Base-by-base conservation (phyloP, 164 flowering plant species). In the Stephania yunnanensis region DNA sequence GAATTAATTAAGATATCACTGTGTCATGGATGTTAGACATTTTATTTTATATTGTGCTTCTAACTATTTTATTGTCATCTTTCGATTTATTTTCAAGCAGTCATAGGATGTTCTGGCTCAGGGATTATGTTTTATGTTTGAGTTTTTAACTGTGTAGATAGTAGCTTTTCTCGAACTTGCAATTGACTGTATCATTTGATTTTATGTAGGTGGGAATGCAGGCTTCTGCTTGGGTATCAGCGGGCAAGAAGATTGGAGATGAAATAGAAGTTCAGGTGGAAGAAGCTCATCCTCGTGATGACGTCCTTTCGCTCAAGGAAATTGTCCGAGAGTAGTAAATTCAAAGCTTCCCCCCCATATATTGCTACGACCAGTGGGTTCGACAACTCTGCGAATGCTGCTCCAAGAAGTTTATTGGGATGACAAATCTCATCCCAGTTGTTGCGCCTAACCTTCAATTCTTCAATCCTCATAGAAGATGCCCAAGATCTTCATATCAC, bases 231-330 rank as follows among this genome's bases (percentile, higher is more conserved):
- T 88, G 83, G 87, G 97, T 93, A 67, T 90, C 97, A 46, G 71
- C 84, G 46, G 98, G 96, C 50, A 78, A 61, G 73, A 87, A 89
- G 30, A 75, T 95, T 73, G 99, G 99, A 75, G 99, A 93, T 86
- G 99, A 91, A 82, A 79, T 95, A 68, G 76, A 83, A 72, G 93
- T 95, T 76, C 71, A 30, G 78, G 95, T 93, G 66, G 97, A 87
- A 87, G 94, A 89, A 84, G 88, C 99, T 71, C 89, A 93, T 86
- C 97, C 98, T 58, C 94, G 99, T 30, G 89, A 92, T 70, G 98
- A 95, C 76, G 50, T 85, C 74, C 83, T 93, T 74, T 82, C 80
- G 1, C 86, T 93, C 45, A 86, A 87, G 82, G 96, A 92, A 83
- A 87, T 86, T 31, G 22, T 74, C 69, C 78, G 20, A 55, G 66